These are phyloP conservation scores for Calonectria pseudoturangicola DNA, from an alignment of 2,329 filamentous ascomycete genomes.

Conservation along the genomic window DNA sequence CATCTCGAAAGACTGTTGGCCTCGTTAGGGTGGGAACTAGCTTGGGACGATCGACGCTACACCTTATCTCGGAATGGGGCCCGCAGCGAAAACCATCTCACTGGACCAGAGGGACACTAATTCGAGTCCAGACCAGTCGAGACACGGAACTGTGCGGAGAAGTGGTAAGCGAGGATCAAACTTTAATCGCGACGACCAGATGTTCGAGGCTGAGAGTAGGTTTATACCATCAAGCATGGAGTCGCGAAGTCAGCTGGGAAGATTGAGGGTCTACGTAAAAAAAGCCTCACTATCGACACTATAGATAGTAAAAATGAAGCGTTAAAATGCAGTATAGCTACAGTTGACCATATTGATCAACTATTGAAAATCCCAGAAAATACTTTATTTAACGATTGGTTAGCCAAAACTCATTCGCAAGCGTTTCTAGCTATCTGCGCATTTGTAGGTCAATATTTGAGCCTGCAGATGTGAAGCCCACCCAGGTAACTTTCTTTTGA, in stretches of 20 bases:
- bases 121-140: slow-evolving; percentile 7
- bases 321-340: neutral
- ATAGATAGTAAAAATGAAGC: neutral
- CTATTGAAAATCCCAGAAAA: neutral
- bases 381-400: neutral
- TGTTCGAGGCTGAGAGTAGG: neutral
- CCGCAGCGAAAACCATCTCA: neutral
- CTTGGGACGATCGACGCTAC: slow-evolving; percentile 16
- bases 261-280: no score
- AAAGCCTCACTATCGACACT: neutral
- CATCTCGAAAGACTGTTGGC: slow-evolving; percentile 12
- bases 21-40: slow-evolving; percentile 23
- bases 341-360: neutral
- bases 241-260: neutral
- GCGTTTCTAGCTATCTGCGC: neutral
- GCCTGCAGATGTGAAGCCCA: neutral
- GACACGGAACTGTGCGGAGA: neutral
- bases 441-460: neutral
- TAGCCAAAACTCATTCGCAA: neutral
- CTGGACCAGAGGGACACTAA: neutral
- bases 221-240: neutral
- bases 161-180: neutral
- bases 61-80: slow-evolving; percentile 20
- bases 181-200: neutral
- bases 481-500: neutral